Conservation (phyloP, 2,329 filamentous ascomycete genomes). For the Beauveria varroae region DNA sequence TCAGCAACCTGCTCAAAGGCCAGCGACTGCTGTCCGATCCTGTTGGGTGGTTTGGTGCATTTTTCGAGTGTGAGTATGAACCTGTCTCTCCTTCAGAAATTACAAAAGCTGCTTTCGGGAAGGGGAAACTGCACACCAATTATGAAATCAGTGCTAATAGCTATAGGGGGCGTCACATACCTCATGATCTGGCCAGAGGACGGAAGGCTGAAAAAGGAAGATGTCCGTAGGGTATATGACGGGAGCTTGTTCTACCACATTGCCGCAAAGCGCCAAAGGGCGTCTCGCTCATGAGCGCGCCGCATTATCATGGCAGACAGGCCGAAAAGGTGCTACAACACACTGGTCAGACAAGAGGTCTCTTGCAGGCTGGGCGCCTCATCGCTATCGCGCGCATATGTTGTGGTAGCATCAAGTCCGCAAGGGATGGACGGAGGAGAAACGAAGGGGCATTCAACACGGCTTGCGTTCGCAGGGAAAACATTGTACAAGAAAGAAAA, state of each 20-base stretch:
- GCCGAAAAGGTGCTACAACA: too few relatives aligned
- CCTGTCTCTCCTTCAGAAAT: not conserved
- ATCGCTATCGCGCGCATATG: too few relatives aligned
- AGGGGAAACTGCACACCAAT: not conserved
- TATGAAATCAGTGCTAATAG: not conserved
- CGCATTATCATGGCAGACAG: too few relatives aligned
- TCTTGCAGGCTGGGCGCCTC: too few relatives aligned
- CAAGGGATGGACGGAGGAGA: too few relatives aligned
- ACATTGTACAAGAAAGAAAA: too few relatives aligned
- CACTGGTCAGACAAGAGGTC: too few relatives aligned
- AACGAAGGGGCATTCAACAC: too few relatives aligned
- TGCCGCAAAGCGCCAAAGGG: not conserved
- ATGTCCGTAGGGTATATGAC: constrained; percentile 25
- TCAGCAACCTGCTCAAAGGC: constrained; percentile 29
- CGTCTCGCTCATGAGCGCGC: too few relatives aligned
- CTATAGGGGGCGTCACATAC: constrained; percentile 29
- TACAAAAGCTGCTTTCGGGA: not conserved
- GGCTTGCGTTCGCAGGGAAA: too few relatives aligned
- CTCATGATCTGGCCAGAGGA: constrained; percentile 46
- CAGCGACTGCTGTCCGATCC: constrained; percentile 36
- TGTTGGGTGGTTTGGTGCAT: constrained; percentile 24
- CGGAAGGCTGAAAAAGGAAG: constrained; percentile 49
- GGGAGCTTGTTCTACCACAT: constrained; percentile 15
- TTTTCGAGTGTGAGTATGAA: constrained; percentile 19
- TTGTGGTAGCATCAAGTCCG: too few relatives aligned